Conservation (phyloP, 2,329 filamentous ascomycete genomes). For the Teratosphaeria pseudoeucalypti region DNA sequence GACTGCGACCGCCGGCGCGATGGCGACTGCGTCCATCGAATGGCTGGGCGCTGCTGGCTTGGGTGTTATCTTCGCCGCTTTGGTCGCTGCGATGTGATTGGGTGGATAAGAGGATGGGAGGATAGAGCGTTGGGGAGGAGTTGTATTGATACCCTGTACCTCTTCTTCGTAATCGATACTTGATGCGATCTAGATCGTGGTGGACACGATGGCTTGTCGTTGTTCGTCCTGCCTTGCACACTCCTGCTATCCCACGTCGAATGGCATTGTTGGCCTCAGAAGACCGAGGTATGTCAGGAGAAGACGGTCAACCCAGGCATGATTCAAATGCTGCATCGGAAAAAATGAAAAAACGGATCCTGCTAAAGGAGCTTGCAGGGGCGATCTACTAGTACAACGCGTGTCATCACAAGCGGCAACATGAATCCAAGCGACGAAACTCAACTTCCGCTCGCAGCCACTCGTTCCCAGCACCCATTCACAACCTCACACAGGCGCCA, state of each 20-base stretch:
- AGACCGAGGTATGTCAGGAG: neutral
- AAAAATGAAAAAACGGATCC: neutral
- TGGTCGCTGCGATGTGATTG: constrained; percentile 6
- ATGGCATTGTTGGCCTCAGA: neutral
- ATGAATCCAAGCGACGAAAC: neutral
- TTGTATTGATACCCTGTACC: neutral
- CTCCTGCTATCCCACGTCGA: neutral
- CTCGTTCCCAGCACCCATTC: constrained; percentile 3
- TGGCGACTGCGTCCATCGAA: neutral
- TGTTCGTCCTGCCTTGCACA: neutral
- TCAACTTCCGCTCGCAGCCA: constrained; percentile 5
- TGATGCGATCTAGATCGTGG: neutral
- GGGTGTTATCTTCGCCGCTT: constrained; percentile 5
- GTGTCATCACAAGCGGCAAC: neutral
- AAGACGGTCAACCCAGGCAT: neutral
- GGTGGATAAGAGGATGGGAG: neutral
- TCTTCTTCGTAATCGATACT: neutral
- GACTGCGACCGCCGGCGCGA: constrained; percentile 1
- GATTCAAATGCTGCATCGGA: neutral
- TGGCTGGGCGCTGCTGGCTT: constrained; percentile 1
- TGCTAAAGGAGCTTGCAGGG: neutral
- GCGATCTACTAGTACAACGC: neutral
- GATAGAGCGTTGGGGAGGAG: neutral
- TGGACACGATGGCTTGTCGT: neutral
- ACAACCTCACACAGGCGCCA: constrained; percentile 10